phyloP scores from a whole-genome alignment of 2,329 filamentous ascomycete genomes.

The Aspergillus piperis region DNA sequence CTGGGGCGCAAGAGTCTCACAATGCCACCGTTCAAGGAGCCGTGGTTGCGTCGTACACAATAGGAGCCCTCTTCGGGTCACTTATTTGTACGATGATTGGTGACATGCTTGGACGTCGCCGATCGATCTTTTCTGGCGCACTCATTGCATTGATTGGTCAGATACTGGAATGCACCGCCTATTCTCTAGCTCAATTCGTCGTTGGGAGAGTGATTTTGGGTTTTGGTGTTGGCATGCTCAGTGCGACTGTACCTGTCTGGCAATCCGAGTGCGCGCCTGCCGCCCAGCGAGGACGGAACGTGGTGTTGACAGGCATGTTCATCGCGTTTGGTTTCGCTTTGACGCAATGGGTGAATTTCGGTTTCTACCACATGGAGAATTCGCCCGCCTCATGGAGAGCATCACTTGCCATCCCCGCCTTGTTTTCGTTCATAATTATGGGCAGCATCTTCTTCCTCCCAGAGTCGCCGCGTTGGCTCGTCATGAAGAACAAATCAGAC shows the following conservation, averaged over 20 bases:
- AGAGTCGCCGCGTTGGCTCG: constrained; percentile 41
- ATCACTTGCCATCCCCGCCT: constrained; percentile 37
- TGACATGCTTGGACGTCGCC: constrained; percentile 49
- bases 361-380: constrained; percentile 32
- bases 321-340: constrained; percentile 46
- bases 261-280: constrained; percentile 31
- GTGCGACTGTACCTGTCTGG: constrained; percentile 49
- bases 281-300: constrained; percentile 23
- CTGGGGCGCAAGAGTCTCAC: constrained; percentile 44
- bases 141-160: constrained; percentile 46
- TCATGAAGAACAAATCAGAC: constrained; percentile 25
- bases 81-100: constrained; percentile 50
- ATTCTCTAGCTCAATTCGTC: constrained; percentile 49
- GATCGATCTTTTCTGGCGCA: constrained; percentile 47
- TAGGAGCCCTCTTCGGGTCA: constrained; percentile 51
- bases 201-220: constrained; percentile 50
- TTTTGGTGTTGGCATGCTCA: constrained; percentile 47
- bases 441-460: constrained; percentile 33
- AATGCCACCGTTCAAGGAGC: constrained; percentile 48
- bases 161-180: constrained; percentile 48
- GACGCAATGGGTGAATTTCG: constrained; percentile 51
- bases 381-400: constrained; percentile 41
- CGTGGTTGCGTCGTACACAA: constrained; percentile 36
- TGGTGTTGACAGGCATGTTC: constrained; percentile 42
- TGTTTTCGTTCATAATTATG: constrained; percentile 32